phyloP scores from a whole-genome alignment of 192 early-diverging fungal species.

The Lobosporangium transversale region DNA sequence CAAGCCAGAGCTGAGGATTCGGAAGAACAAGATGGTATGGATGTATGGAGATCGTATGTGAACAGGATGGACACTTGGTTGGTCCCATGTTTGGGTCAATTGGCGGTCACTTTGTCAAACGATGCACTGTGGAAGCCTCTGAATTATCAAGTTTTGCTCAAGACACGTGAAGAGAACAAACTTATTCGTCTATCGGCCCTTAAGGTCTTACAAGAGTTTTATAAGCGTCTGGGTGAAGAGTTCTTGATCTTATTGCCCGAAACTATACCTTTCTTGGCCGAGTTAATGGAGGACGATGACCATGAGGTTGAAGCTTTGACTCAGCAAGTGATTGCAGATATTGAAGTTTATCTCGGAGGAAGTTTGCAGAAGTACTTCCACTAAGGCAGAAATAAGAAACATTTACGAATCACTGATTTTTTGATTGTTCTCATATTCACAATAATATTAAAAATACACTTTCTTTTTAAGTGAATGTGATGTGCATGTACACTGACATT shows the following conservation, averaged over 20 bases:
- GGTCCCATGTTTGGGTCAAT: slow-evolving; percentile 81
- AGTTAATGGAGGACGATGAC: slow-evolving; percentile 96
- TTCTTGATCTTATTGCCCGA: slow-evolving; percentile 92
- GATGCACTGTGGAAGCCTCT: slow-evolving; percentile 90
- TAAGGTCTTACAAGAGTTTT: slow-evolving; percentile 80
- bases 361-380: slow-evolving; percentile 86
- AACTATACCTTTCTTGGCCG: slow-evolving; percentile 93
- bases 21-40: background rate
- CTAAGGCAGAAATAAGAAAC: no score
- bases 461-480: no score
- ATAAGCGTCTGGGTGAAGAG: slow-evolving; percentile 91
- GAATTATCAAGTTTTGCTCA: slow-evolving; percentile 83
- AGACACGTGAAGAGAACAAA: slow-evolving; percentile 76
- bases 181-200: slow-evolving; percentile 78
- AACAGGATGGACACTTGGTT: slow-evolving; percentile 68
- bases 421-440: no score
- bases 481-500: no score
- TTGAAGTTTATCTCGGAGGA: slow-evolving; percentile 93
- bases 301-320: slow-evolving; percentile 81
- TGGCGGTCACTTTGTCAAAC: slow-evolving; percentile 80
- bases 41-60: slow-evolving; percentile 55
- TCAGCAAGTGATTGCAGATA: slow-evolving; percentile 83
- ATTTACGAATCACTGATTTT: no score
- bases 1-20: slow-evolving; percentile 21
- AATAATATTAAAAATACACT: no score